A percentile compares a stretch with the other conserved stretches of the same genome.
These are phyloP conservation scores for Pichia cactophila DNA, from an alignment of 1,139 yeast species.

Conservation along the genomic window DNA sequence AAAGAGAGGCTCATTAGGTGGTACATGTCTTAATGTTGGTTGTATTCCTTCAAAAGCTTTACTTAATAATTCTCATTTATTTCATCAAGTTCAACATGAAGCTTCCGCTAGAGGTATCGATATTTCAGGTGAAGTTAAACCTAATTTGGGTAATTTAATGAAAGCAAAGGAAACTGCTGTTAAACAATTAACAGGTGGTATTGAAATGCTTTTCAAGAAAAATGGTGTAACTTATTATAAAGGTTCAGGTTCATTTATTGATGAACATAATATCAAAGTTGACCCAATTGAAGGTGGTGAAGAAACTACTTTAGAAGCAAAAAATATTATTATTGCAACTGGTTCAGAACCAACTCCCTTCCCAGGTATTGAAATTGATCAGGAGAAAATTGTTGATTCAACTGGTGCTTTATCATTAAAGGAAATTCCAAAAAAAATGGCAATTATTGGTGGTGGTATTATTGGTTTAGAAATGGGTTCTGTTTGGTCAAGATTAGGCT, in stretches of 20 bases:
- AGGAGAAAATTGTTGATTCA: conserved; percentile 92
- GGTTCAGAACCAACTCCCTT: conserved; percentile 98
- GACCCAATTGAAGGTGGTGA: conserved; percentile 84
- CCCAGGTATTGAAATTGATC: conserved; percentile 97
- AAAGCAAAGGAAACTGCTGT: conserved; percentile 91
- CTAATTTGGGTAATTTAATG: conserved; percentile 76
- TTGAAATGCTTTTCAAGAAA: conserved; percentile 91
- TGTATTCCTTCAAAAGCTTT: conserved; percentile 98
- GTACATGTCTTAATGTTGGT: conserved; percentile 97
- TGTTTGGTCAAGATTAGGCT: conserved; percentile 90
- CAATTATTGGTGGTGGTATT: conserved; percentile 98
- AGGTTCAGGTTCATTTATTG: conserved; percentile 85
- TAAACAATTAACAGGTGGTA: conserved; percentile 82
- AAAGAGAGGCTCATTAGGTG: conserved; percentile 93
- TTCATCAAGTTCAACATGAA: conserved; percentile 84
- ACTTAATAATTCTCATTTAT: conserved; percentile 88
- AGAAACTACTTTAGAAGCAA: conserved; percentile 61
- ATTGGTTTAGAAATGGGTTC: conserved; percentile 99
- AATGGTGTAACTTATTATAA: conserved; percentile 91
- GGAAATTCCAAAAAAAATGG: conserved; percentile 86
- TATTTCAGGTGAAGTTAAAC: conserved; percentile 59
- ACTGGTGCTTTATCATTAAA: conserved; percentile 83
- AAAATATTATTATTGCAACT: conserved; percentile 90
- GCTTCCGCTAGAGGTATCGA: conserved; percentile 86
- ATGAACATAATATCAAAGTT: conserved; percentile 71